Conservation (phyloP, 2,329 filamentous ascomycete species). For the Fusarium marasasianum region DNA sequence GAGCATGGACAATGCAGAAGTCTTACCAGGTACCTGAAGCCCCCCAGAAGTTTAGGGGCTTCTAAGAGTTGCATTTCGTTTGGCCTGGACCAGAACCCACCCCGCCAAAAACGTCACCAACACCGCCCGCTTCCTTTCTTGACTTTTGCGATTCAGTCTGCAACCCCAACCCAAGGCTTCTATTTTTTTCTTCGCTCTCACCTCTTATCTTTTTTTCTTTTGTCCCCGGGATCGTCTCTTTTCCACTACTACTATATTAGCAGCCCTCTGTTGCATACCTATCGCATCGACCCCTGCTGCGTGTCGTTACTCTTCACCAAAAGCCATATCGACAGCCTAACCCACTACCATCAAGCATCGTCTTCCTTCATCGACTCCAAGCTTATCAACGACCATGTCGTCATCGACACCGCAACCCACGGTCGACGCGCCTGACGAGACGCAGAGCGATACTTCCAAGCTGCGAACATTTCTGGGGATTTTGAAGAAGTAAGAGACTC, state of each 20-base stretch:
- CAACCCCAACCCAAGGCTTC: slow-evolving; percentile 28
- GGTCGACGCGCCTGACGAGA: slow-evolving; percentile 54
- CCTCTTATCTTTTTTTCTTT: slow-evolving; percentile 2
- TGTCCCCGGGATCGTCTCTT: neutral
- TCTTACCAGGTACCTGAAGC: slow-evolving; percentile 10
- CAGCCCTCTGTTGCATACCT: neutral
- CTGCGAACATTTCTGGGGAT: slow-evolving; percentile 89
- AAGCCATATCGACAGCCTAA: slow-evolving; percentile 2
- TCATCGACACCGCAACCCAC: slow-evolving; percentile 48
- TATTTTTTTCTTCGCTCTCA: slow-evolving; percentile 3
- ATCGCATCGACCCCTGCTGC: slow-evolving; percentile 1
- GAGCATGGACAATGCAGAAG: slow-evolving; percentile 3
- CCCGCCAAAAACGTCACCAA: slow-evolving; percentile 42
- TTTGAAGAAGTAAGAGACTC: slow-evolving; percentile 77
- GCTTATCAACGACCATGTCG: slow-evolving; percentile 48
- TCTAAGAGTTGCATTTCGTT: neutral
- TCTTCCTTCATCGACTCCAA: slow-evolving; percentile 12
- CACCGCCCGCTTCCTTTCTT: slow-evolving; percentile 36
- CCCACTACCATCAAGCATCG: slow-evolving; percentile 1
- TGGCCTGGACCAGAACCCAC: slow-evolving; percentile 14
- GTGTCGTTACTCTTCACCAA: neutral
- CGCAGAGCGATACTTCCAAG: slow-evolving; percentile 83
- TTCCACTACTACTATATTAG: neutral
- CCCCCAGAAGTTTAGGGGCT: neutral
- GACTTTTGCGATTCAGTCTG: slow-evolving; percentile 42